These are phyloP conservation scores for Fusarium sp. DNA, from an alignment of 2,329 filamentous ascomycete genomes.

Conservation along the genomic window DNA sequence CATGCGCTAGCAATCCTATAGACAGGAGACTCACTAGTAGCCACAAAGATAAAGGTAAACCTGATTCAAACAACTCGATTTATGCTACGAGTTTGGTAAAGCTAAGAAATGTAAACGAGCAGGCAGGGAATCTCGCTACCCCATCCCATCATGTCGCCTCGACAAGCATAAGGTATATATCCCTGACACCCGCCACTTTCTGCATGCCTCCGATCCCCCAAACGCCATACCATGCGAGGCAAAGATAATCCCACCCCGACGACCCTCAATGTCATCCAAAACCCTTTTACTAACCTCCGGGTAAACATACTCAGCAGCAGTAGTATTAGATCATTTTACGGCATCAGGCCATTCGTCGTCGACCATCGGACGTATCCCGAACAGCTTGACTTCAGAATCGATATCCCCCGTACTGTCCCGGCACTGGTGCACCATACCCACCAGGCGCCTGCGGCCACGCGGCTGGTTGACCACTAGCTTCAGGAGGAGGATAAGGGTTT, in stretches of 20 bases:
- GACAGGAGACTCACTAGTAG: not conserved
- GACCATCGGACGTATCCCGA: not conserved
- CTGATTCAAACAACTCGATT: not conserved
- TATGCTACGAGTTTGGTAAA: conserved; percentile 6
- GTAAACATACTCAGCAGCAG: conserved; percentile 6
- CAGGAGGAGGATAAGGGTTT: conserved; percentile 46
- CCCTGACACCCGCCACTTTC: conserved; percentile 24
- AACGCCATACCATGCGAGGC: conserved; percentile 46
- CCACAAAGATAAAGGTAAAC: not conserved
- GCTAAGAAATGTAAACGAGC: conserved; percentile 13
- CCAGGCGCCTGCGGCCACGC: conserved; percentile 46
- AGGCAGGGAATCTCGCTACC: conserved; percentile 8
- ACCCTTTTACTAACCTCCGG: conserved; percentile 14
- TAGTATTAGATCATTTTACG: conserved; percentile 27
- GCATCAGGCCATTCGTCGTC: not conserved
- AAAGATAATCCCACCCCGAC: conserved; percentile 33
- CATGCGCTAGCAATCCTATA: not conserved
- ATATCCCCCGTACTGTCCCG: conserved; percentile 51
- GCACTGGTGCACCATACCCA: conserved; percentile 46
- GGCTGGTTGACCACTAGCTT: conserved; percentile 36
- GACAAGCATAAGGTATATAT: conserved; percentile 35
- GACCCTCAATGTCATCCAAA: conserved; percentile 33
- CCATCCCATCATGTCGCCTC: conserved; percentile 11
- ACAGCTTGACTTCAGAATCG: conserved; percentile 42
- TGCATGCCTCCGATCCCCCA: conserved; percentile 34